These are phyloP conservation scores for Tetrahymena thermophila DNA, from an alignment of 73 alveolate genomes.

Conservation along the genomic window DNA sequence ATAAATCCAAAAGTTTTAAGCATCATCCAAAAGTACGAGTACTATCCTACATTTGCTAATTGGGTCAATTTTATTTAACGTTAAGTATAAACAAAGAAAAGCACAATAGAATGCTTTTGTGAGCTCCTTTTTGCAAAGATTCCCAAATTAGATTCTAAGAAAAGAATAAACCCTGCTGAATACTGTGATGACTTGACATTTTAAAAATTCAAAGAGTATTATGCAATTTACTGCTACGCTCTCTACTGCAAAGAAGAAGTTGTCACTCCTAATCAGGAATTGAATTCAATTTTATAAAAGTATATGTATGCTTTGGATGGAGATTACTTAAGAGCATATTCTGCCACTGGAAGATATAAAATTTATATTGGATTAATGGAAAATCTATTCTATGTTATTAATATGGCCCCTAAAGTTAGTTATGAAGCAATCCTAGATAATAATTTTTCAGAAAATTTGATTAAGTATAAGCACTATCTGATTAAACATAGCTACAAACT, in stretches of 20 bases:
- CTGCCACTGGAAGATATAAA: background rate
- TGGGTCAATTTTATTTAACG: background rate
- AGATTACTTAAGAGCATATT: background rate
- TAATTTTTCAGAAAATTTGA: background rate
- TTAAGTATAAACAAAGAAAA: background rate
- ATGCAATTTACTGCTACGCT: background rate
- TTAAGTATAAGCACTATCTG: background rate
- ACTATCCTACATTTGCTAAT: background rate
- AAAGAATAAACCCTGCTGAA: background rate
- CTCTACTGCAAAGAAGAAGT: background rate
- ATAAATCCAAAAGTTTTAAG: background rate
- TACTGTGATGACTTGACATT: background rate
- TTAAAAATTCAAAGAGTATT: background rate
- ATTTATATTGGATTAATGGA: background rate
- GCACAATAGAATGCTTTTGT: background rate
- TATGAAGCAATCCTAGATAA: background rate
- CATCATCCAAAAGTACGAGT: background rate
- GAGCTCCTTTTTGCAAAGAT: background rate
- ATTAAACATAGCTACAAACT: background rate
- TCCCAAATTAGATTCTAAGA: background rate
- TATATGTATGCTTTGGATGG: background rate
- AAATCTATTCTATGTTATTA: background rate
- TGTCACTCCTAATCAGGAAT: background rate
- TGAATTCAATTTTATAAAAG: background rate
- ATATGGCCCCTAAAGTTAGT: background rate